Conservation (phyloP, 2,329 filamentous ascomycete genomes). For the Blumeriella jaapii region DNA sequence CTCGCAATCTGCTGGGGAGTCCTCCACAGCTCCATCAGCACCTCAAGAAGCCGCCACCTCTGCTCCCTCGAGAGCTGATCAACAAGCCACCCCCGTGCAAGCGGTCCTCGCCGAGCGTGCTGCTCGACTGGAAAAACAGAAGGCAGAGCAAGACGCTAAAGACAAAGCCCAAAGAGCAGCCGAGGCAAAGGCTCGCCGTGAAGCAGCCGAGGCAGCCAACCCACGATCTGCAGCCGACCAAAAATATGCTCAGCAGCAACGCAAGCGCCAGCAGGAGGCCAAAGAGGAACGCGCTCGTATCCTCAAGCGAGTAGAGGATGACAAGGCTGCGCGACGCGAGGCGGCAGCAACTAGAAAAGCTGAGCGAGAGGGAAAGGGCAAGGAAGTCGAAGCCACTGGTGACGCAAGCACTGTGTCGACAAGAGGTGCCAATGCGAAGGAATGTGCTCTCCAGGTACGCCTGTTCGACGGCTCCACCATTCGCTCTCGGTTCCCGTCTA, state of each 20-base stretch:
- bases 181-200: constrained; percentile 34
- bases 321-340: constrained; percentile 56
- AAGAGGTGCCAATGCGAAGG: constrained; percentile 13
- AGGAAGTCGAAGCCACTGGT: constrained; percentile 10
- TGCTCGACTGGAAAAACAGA: constrained; percentile 36
- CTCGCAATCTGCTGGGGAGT: background rate
- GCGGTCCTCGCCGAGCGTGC: constrained; percentile 40
- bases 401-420: constrained; percentile 8
- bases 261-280: constrained; percentile 51
- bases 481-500: constrained; percentile 56
- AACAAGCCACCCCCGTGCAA: constrained; percentile 19
- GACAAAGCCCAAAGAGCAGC: constrained; percentile 30
- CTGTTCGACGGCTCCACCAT: constrained; percentile 77
- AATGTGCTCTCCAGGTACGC: constrained; percentile 62
- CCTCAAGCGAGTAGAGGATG: constrained; percentile 63
- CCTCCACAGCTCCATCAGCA: background rate
- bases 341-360: constrained; percentile 40
- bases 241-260: constrained; percentile 42
- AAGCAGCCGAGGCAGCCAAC: constrained; percentile 28
- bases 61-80: constrained; percentile 5
- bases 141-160: constrained; percentile 31
- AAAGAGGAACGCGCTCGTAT: constrained; percentile 60
- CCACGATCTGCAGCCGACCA: constrained; percentile 27
- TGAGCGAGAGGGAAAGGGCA: constrained; percentile 24
- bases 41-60: background rate